These are phyloP conservation scores for Leavenworthia alabamica DNA, from an alignment of 345 rosid species.

Conservation along the genomic window DNA sequence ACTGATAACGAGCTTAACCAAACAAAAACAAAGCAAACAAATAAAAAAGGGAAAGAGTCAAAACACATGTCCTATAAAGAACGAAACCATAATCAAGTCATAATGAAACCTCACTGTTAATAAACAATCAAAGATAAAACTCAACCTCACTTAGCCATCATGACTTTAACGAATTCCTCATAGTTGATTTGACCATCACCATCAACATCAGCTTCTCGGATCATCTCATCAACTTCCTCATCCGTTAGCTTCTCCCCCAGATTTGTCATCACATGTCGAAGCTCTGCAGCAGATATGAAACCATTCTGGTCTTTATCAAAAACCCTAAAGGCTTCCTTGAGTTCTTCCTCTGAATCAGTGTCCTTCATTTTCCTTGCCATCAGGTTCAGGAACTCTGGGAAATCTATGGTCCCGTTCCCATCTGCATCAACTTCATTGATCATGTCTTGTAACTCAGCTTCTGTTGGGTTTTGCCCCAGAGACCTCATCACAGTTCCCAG, in stretches of 20 bases:
- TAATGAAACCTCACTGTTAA: no score
- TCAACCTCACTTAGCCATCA: constrained; percentile 56
- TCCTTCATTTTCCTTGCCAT: constrained; percentile 62
- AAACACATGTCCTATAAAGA: no score
- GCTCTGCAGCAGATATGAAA: constrained; percentile 53
- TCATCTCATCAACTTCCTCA: constrained; percentile 58
- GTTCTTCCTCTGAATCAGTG: constrained; percentile 58
- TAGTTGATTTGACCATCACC: constrained; percentile 58
- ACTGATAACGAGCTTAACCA: no score
- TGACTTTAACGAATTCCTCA: constrained; percentile 53
- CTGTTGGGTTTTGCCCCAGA: constrained; percentile 37
- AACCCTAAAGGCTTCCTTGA: constrained; percentile 52
- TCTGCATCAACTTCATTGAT: constrained; percentile 36
- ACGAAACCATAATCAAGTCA: no score
- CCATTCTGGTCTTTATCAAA: constrained; percentile 57
- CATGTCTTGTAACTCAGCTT: constrained; percentile 39
- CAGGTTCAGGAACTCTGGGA: constrained; percentile 51
- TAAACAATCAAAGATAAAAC: not conserved
- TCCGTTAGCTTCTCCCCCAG: constrained; percentile 52
- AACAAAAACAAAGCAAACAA: no score
- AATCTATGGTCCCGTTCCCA: constrained; percentile 41
- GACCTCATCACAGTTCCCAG: constrained; percentile 40
- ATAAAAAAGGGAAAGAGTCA: no score
- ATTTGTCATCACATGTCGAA: constrained; percentile 53
- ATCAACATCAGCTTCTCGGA: constrained; percentile 51